Conservation (phyloP, 257 asterid species). For the Coffea eugenioides region DNA sequence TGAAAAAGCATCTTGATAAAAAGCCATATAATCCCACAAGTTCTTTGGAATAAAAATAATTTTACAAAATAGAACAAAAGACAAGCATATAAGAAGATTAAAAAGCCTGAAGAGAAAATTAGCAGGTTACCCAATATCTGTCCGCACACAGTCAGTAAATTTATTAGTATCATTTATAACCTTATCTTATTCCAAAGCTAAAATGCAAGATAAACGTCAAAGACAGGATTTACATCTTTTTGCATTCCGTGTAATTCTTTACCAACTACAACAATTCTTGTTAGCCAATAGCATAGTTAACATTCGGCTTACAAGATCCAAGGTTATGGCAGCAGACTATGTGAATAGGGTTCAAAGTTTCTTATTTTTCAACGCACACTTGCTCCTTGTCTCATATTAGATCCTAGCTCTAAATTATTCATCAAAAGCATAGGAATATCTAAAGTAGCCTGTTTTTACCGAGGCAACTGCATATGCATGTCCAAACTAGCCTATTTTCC, state of each 20-base stretch:
- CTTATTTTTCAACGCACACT: background rate
- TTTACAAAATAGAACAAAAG: background rate
- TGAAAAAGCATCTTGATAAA: background rate
- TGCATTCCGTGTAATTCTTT: background rate
- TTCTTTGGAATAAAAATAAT: background rate
- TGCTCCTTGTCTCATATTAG: background rate
- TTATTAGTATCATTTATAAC: background rate
- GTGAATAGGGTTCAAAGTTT: background rate
- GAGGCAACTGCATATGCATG: background rate
- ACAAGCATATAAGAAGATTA: background rate
- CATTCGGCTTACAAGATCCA: background rate
- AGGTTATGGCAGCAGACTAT: background rate
- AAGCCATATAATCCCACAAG: background rate
- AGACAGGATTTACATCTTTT: background rate
- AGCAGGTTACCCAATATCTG: background rate
- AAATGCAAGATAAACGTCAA: background rate
- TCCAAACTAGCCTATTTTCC: background rate
- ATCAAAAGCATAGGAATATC: background rate
- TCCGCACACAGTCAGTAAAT: background rate
- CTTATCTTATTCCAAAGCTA: background rate
- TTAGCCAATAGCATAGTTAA: background rate
- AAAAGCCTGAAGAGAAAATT: background rate
- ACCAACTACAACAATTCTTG: background rate
- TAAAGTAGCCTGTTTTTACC: background rate
- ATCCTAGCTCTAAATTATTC: background rate